Evolutionary conservation across 345 rosid species (phyloP).

Genomic region (Brassica nigra): DNA sequence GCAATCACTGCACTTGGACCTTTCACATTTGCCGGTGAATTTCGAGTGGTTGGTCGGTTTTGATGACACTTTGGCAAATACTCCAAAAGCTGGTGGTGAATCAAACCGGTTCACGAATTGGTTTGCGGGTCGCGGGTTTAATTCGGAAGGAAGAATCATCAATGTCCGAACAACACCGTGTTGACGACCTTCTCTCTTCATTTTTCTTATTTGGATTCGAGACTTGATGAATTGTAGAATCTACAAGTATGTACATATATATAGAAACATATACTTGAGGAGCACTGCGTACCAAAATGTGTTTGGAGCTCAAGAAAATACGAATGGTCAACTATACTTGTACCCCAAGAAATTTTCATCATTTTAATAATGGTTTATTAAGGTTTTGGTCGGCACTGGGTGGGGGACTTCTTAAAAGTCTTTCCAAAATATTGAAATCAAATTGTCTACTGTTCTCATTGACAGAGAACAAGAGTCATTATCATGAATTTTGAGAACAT

Average conservation of each 20-base stretch:
- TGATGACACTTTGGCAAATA: constrained; percentile 8
- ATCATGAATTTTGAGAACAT: background rate
- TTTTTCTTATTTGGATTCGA: constrained; percentile 3
- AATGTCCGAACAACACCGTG: constrained; percentile 22
- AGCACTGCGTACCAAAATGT: background rate
- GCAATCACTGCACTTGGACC: constrained; percentile 24
- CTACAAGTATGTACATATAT: background rate
- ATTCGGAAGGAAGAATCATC: constrained; percentile 4
- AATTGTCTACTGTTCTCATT: background rate
- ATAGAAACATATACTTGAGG: constrained; percentile 5
- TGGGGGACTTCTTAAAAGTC: background rate
- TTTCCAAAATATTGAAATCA: background rate
- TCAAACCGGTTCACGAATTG: background rate
- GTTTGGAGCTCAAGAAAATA: constrained; percentile 26
- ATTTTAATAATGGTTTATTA: background rate
- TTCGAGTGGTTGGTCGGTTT: constrained; percentile 23
- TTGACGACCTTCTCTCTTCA: constrained; percentile 39
- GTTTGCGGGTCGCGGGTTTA: constrained; percentile 4
- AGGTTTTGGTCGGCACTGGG: background rate
- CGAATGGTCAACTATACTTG: constrained; percentile 28
- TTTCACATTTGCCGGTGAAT: constrained; percentile 4
- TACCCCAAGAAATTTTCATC: background rate
- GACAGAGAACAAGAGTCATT: background rate
- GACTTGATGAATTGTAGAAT: constrained; percentile 6
- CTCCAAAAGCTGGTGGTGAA: constrained; percentile 24